phyloP scores from a whole-genome alignment of 768 basidiomycete species.

The Sistotremastrum niveocremeum region DNA sequence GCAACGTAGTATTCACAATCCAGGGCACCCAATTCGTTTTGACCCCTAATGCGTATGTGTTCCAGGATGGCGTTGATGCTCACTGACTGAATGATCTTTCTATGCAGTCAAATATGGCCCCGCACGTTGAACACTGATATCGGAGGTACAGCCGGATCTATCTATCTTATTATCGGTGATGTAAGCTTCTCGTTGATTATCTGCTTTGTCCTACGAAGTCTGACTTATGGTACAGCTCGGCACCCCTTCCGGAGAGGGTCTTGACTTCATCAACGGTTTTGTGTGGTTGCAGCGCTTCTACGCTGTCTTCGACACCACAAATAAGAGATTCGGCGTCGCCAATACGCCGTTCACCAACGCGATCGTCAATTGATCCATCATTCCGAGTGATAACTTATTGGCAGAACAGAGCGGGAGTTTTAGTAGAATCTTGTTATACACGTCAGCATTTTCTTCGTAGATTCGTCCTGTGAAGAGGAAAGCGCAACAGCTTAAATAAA shows the following conservation, averaged over 20 bases:
- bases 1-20: conserved; percentile 16
- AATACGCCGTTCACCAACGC: conserved; percentile 22
- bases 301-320: conserved; percentile 26
- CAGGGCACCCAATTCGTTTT: conserved; percentile 12
- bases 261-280: conserved; percentile 24
- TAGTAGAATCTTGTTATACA: too few species aligned
- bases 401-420: too few species aligned
- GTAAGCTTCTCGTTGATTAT: neutral
- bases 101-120: conserved; percentile 5
- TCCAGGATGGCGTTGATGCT: too few species aligned
- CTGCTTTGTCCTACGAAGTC: too few species aligned
- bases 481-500: too few species aligned
- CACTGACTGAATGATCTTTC: too few species aligned
- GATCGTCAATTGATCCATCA: conserved; percentile 13
- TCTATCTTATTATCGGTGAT: conserved; percentile 27
- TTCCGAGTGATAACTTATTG: too few species aligned
- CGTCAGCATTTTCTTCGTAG: too few species aligned
- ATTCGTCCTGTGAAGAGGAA: too few species aligned
- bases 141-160: conserved; percentile 21
- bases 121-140: conserved; percentile 27
- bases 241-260: conserved; percentile 13
- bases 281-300: conserved; percentile 24
- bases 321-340: conserved; percentile 28
- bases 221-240: neutral
- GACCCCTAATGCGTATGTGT: conserved; percentile 14